phyloP scores from a whole-genome alignment of 371 early-diverging fungal species.

The Mucor saturninus region DNA sequence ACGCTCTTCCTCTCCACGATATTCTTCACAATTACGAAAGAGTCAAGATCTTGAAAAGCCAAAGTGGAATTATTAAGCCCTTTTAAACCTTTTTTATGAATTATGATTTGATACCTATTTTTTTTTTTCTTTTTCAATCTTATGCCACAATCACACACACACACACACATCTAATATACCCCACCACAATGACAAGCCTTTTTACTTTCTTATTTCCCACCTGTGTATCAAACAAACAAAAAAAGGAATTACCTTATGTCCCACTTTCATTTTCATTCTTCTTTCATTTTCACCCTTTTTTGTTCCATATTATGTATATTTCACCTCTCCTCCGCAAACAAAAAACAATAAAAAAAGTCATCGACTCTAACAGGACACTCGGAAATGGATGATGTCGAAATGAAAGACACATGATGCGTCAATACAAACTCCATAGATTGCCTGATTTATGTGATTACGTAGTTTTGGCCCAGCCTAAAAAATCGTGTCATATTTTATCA shows the following conservation, averaged over 20 bases:
- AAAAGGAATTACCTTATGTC: not conserved
- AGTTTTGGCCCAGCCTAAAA: not conserved
- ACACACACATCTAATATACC: conserved; percentile 85
- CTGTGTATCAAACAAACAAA: not conserved
- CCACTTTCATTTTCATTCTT: not conserved
- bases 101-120: not conserved
- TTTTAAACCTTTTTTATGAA: not conserved
- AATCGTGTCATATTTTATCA: not conserved
- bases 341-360: too few relatives aligned
- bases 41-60: conserved; percentile 29
- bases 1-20: conserved; percentile 19
- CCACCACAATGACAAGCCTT: conserved; percentile 44
- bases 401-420: too few relatives aligned
- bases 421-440: too few relatives aligned
- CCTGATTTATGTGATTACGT: not conserved
- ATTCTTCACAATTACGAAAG: conserved; percentile 24
- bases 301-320: conserved; percentile 6
- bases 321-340: not conserved
- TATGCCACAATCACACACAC: not conserved
- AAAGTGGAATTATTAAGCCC: conserved; percentile 32
- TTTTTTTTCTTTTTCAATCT: not conserved
- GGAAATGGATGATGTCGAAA: too few relatives aligned
- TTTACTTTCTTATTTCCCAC: not conserved
- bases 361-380: too few relatives aligned
- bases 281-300: not conserved